Evolutionary conservation across 192 early-diverging fungal genomes (phyloP).

Genomic region (Backusella luteola): DNA sequence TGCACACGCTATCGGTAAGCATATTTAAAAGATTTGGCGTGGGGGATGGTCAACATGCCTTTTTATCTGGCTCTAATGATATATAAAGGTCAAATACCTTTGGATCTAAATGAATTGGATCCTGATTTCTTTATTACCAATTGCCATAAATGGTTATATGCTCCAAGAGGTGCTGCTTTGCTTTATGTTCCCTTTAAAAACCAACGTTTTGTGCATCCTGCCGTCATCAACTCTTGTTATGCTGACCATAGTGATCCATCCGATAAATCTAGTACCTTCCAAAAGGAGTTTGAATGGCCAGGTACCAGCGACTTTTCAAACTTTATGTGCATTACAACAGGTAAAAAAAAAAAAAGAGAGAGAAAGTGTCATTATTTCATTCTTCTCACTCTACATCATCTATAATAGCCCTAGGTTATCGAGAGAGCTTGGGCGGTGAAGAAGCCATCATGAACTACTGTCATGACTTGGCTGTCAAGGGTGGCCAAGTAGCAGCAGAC

Average conservation of each 20-base stretch:
- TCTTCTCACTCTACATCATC: neutral
- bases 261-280: conserved; percentile 31
- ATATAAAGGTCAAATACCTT: conserved; percentile 49
- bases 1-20: conserved; percentile 57
- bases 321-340: conserved; percentile 25
- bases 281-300: conserved; percentile 46
- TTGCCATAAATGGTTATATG: conserved; percentile 70
- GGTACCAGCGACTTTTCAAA: conserved; percentile 40
- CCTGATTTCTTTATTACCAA: conserved; percentile 72
- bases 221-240: conserved; percentile 43
- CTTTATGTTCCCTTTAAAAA: conserved; percentile 53
- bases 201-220: conserved; percentile 48
- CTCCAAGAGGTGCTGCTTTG: conserved; percentile 49
- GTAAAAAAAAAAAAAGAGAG: neutral
- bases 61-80: neutral
- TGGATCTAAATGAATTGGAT: conserved; percentile 47
- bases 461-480: conserved; percentile 51
- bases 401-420: conserved; percentile 45
- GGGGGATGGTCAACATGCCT: no score
- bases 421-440: conserved; percentile 50
- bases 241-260: conserved; percentile 2
- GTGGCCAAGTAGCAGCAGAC: conserved; percentile 52
- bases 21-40: neutral
- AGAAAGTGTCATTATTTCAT: neutral
- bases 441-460: conserved; percentile 58